phyloP scores from a whole-genome alignment of 768 basidiomycete genomes.

The Lactifluus echinatus region DNA sequence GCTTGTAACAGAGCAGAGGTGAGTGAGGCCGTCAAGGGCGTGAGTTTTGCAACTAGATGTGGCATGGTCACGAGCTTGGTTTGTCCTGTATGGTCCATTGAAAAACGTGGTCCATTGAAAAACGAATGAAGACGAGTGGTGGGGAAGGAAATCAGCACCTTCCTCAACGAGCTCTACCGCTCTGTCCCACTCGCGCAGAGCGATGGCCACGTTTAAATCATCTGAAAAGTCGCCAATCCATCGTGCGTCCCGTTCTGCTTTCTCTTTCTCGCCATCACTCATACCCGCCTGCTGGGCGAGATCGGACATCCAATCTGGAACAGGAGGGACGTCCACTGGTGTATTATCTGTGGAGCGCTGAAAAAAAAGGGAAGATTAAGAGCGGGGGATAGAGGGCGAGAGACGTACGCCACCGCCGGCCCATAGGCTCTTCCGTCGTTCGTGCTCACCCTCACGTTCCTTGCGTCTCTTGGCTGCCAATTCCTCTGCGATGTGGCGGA shows the following conservation, averaged over 20 bases:
- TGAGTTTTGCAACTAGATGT: conserved; percentile 48
- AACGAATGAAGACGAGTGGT: neutral
- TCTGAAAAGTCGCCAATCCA: conserved; percentile 91
- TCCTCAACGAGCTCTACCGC: conserved; percentile 80
- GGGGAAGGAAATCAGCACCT: conserved; percentile 35
- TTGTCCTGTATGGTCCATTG: conserved; percentile 38
- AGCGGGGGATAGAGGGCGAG: neutral
- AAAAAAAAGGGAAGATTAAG: neutral
- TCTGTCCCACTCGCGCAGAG: conserved; percentile 79
- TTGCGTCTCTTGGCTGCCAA: conserved; percentile 80
- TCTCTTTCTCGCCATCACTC: conserved; percentile 54
- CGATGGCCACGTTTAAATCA: conserved; percentile 83
- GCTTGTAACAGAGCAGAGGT: conserved; percentile 62
- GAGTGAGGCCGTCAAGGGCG: conserved; percentile 56
- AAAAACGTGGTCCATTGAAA: too few species aligned
- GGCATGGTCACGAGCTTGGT: conserved; percentile 50
- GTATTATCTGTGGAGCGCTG: conserved; percentile 30
- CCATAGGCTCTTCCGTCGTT: conserved; percentile 75
- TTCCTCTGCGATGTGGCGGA: conserved; percentile 91
- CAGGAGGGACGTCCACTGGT: conserved; percentile 39
- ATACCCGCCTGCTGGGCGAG: conserved; percentile 49
- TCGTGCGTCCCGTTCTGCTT: conserved; percentile 71
- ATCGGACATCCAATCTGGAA: conserved; percentile 74
- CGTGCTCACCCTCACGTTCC: conserved; percentile 90
- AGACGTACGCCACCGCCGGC: conserved; percentile 34